phyloP scores from a whole-genome alignment of 805 yeast species.

The Starmerella stellata region DNA sequence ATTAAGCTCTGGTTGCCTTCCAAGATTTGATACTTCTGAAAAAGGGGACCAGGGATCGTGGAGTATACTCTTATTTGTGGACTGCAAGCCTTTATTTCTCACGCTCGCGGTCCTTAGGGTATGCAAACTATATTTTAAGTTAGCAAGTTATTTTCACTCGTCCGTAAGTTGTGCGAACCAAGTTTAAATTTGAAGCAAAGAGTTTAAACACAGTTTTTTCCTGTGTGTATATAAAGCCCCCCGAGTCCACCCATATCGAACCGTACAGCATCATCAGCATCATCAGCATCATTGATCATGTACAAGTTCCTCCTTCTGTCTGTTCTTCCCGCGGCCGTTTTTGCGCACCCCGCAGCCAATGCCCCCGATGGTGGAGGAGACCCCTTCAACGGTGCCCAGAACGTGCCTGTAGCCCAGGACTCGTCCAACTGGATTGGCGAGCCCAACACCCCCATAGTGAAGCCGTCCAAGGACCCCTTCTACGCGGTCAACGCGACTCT shows the following conservation, averaged over 20 bases:
- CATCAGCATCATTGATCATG: background rate
- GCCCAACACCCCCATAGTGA: conserved; percentile 2
- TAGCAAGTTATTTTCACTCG: too few relatives aligned
- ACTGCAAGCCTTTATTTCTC: too few relatives aligned
- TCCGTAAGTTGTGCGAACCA: too few relatives aligned
- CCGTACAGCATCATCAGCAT: background rate
- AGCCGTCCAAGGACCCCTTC: conserved; percentile 13
- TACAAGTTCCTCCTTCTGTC: background rate
- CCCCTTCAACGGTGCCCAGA: background rate
- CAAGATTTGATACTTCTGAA: conserved; percentile 17
- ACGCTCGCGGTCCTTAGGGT: too few relatives aligned
- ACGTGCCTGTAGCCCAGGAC: background rate
- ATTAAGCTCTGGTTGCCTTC: conserved; percentile 15
- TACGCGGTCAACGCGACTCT: conserved; percentile 7
- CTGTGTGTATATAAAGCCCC: background rate
- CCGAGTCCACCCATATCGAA: too few relatives aligned
- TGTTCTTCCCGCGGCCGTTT: background rate
- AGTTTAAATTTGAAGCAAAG: too few relatives aligned
- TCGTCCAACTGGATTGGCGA: conserved; percentile 12
- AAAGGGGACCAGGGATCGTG: conserved; percentile 14
- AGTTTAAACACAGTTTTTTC: too few relatives aligned
- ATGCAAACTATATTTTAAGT: background rate
- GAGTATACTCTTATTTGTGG: conserved; percentile 7
- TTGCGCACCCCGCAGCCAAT: conserved; percentile 1
- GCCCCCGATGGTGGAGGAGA: conserved; percentile 2